A percentile compares a stretch with the other conserved stretches of the same genome.
Evolutionary conservation across 2,329 filamentous ascomycete species (phyloP).

Genomic region (Myriosclerotinia curreyana): DNA sequence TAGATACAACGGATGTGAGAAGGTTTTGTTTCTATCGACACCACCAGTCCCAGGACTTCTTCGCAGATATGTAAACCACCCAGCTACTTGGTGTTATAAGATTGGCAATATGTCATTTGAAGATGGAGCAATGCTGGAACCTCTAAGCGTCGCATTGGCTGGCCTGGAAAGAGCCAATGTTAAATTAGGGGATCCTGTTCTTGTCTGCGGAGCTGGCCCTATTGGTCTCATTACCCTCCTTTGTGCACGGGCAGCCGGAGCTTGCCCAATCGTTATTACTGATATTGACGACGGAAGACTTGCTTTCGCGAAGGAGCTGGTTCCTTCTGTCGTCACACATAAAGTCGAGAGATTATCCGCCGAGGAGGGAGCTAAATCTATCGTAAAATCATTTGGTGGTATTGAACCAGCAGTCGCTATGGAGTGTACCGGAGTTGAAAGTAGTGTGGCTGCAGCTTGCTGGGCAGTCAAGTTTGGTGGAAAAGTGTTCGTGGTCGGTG

Average conservation of each 20-base stretch:
- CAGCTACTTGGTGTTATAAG: constrained; percentile 93
- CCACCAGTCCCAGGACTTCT: constrained; percentile 85
- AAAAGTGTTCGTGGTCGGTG: constrained; percentile 94
- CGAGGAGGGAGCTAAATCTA: constrained; percentile 67
- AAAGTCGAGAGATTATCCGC: constrained; percentile 65
- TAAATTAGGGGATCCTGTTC: constrained; percentile 77
- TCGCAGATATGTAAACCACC: constrained; percentile 91
- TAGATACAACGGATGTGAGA: constrained; percentile 91
- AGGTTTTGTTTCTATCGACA: constrained; percentile 82
- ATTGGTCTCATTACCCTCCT: constrained; percentile 88
- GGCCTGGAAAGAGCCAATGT: constrained; percentile 81
- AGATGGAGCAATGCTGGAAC: constrained; percentile 86
- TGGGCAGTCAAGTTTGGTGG: constrained; percentile 92
- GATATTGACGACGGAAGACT: constrained; percentile 88
- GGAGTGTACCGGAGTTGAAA: constrained; percentile 95
- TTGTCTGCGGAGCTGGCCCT: constrained; percentile 90
- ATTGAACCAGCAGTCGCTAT: constrained; percentile 78
- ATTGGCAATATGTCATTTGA: constrained; percentile 90
- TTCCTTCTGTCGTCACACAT: constrained; percentile 76
- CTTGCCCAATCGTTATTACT: constrained; percentile 87
- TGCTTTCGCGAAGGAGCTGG: constrained; percentile 78
- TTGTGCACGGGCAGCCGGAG: constrained; percentile 81
- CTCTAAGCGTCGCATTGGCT: constrained; percentile 82
- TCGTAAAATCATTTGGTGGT: constrained; percentile 69
- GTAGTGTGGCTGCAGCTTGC: constrained; percentile 79